phyloP scores from a whole-genome alignment of 2,329 filamentous ascomycete genomes.

The Penicillium aurantiogriseum region DNA sequence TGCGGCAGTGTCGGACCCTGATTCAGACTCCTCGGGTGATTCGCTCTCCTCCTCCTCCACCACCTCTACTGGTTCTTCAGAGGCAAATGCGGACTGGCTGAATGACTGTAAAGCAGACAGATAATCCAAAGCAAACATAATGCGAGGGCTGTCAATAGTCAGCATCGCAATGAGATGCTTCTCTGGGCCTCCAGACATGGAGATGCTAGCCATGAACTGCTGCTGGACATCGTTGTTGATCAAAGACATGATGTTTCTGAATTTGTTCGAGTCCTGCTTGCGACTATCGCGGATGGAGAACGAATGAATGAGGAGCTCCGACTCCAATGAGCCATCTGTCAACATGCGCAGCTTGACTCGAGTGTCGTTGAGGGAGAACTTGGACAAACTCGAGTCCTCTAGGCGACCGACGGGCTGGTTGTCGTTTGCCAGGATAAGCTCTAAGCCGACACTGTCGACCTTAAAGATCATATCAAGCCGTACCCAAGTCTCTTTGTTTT shows the following conservation, averaged over 20 bases:
- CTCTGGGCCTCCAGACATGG: constrained; percentile 82
- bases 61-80: constrained; percentile 48
- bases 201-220: constrained; percentile 96
- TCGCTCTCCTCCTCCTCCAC: constrained; percentile 37
- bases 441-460: constrained; percentile 80
- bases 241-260: constrained; percentile 95
- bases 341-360: constrained; percentile 90
- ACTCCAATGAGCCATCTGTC: constrained; percentile 85
- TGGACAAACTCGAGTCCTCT: constrained; percentile 78
- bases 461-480: constrained; percentile 91
- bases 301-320: constrained; percentile 87
- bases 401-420: constrained; percentile 75
- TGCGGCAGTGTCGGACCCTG: constrained; percentile 31
- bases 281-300: constrained; percentile 94
- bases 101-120: constrained; percentile 86
- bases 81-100: constrained; percentile 64
- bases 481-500: constrained; percentile 70
- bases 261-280: constrained; percentile 87
- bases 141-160: constrained; percentile 87
- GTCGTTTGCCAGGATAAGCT: constrained; percentile 75
- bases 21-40: constrained; percentile 37
- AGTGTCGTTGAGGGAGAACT: constrained; percentile 91
- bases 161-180: constrained; percentile 84
- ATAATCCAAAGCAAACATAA: constrained; percentile 96
- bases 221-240: constrained; percentile 89